A percentile compares a stretch with the other conserved stretches of the same genome.
Conservation (phyloP, 257 asterid species). For the Solanum infundibuliforme region DNA sequence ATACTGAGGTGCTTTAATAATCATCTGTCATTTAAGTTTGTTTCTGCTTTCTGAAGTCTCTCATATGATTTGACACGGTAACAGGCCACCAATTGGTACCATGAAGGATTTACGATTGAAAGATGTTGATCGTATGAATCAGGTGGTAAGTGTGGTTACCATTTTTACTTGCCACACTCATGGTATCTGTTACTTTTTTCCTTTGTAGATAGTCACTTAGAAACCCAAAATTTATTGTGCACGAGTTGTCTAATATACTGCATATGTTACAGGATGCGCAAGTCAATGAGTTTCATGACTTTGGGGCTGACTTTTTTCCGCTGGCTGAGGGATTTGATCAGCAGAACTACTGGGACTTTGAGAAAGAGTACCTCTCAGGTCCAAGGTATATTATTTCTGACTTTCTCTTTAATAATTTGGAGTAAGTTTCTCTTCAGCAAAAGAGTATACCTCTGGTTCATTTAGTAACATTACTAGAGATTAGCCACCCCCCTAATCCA, state of each 20-base stretch:
- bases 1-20: background rate
- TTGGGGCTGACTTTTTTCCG: slow-evolving; percentile 30
- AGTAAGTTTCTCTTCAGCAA: background rate
- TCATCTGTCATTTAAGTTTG: background rate
- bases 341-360: slow-evolving; percentile 14
- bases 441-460: background rate
- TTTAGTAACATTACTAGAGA: background rate
- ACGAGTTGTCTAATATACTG: background rate
- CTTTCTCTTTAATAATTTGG: background rate
- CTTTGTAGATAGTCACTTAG: background rate
- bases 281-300: slow-evolving; percentile 24
- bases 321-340: slow-evolving; percentile 23
- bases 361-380: slow-evolving; percentile 20
- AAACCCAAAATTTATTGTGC: background rate
- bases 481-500: background rate
- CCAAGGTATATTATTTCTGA: slow-evolving; percentile 31
- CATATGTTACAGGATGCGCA: slow-evolving; percentile 24
- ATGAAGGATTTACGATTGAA: background rate
- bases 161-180: background rate
- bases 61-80: background rate
- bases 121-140: slow-evolving; percentile 10
- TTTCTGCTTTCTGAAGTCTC: background rate
- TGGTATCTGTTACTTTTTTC: background rate
- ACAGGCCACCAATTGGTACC: slow-evolving; percentile 9
- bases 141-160: slow-evolving; percentile 29